These are phyloP conservation scores for Pichia eremophila DNA, from an alignment of 805 yeast genomes.

Conservation along the genomic window DNA sequence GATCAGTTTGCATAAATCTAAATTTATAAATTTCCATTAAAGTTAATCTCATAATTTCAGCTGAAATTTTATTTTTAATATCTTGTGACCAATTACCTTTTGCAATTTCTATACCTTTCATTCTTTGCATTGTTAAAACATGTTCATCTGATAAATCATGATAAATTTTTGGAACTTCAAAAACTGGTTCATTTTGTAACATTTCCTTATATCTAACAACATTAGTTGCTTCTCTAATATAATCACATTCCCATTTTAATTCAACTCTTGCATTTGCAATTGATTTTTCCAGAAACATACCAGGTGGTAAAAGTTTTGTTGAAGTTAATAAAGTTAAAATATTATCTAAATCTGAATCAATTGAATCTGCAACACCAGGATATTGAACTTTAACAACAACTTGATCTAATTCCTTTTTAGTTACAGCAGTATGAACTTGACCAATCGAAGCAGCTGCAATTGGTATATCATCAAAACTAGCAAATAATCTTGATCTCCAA, in stretches of 20 bases:
- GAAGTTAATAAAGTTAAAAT: constrained; percentile 76
- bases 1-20: constrained; percentile 96
- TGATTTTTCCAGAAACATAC: constrained; percentile 83
- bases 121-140: constrained; percentile 80
- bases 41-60: constrained; percentile 79
- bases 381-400: constrained; percentile 96
- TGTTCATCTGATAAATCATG: constrained; percentile 71
- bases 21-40: constrained; percentile 75
- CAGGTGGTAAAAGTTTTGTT: constrained; percentile 78
- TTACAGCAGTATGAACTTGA: constrained; percentile 82
- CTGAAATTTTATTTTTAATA: constrained; percentile 71
- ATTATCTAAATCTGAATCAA: constrained; percentile 89
- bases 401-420: constrained; percentile 47
- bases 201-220: constrained; percentile 59
- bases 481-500: constrained; percentile 65
- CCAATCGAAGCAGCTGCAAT: constrained; percentile 97
- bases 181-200: constrained; percentile 50
- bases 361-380: constrained; percentile 91
- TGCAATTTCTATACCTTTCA: constrained; percentile 76
- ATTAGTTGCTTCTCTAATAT: constrained; percentile 76
- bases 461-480: constrained; percentile 76
- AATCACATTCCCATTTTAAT: constrained; percentile 96
- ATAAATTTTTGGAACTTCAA: constrained; percentile 74
- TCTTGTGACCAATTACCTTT: constrained; percentile 69
- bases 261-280: constrained; percentile 89